Base-by-base conservation (phyloP, 2,329 filamentous ascomycete species). In the Lojkania enalia region DNA sequence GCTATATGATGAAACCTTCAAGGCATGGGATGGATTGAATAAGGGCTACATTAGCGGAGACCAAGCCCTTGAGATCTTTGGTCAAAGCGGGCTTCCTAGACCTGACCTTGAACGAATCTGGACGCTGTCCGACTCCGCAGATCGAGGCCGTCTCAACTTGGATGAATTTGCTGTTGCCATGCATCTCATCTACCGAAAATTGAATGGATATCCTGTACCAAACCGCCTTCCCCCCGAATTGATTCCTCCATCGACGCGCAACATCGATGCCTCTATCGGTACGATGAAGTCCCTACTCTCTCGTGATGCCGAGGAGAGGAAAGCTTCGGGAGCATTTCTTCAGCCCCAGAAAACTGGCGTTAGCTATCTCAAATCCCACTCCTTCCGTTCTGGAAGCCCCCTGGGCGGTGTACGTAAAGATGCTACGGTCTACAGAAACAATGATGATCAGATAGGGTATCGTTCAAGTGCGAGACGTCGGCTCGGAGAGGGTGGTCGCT, bases 81-180 rank as follows among this genome's bases (percentile, higher is more conserved):
- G 91, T 6, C 94, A 99, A 69, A 96, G 91, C 74, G 94, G 94
- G 31, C 76, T 99, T 20, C 89, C 94, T 36, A 95, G 95, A 71
- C 77, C 86, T 19, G 94, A 97, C 58, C 76, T 99, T 27, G 94
- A 97, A 71, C 82, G 87, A 21, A 85, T 97, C 39, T 99, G 94
- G 94, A 97, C 94, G 7, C 76, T 99, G 46, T 87, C 92, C 2
- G 94, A 99, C 66, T 87, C 91, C 21, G 87, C 91, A 53, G 96
- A 99, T 71, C 94, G 94, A 69, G 94, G 94, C 14, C 87, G 91
- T 44, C 80, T 99, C 20, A 91, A 99, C 61, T 82, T 97, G 62
- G 94, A 99, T 66, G 94, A 99, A 65, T 99, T 99, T 65, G 91
- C 94, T 6, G 92, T 99, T 40, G 90, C 91, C 7, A 99, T 99